Conservation (phyloP, 495 filamentous ascomycete species). For the Penicillium nucicola region DNA sequence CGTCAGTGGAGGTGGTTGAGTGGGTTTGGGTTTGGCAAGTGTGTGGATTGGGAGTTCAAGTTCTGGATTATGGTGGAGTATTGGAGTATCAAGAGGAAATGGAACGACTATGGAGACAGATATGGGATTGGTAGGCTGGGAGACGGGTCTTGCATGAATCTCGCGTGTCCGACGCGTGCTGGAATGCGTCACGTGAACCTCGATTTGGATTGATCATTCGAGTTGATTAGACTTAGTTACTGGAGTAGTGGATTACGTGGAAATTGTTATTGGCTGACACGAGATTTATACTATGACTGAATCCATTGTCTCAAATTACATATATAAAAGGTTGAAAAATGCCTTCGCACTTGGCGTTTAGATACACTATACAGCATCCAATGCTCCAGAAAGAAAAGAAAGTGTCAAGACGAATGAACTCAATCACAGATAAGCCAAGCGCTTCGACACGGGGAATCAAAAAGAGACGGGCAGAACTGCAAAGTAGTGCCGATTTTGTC, state of each 20-base stretch:
- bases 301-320: slow-evolving; percentile 23
- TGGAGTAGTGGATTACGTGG: not conserved
- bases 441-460: slow-evolving; percentile 25
- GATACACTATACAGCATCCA: slow-evolving; percentile 3
- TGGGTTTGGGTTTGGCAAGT: not conserved
- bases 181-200: not conserved
- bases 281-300: no score
- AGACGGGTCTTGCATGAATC: not conserved
- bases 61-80: not conserved
- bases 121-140: not conserved
- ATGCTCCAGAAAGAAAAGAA: slow-evolving; percentile 4
- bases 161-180: slow-evolving; percentile 5
- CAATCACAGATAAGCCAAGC: slow-evolving; percentile 1
- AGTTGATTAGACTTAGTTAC: slow-evolving; percentile 6
- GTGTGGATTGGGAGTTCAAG: not conserved
- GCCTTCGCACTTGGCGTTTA: slow-evolving; percentile 10
- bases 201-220: not conserved
- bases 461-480: not conserved
- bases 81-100: not conserved
- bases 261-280: no score
- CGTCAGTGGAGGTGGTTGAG: not conserved
- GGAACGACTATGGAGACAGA: no score
- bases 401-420: not conserved
- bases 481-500: slow-evolving; percentile 5
- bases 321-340: slow-evolving; percentile 21